Conservation (phyloP, 495 filamentous ascomycete species). For the Lophiostoma macrostomum region DNA sequence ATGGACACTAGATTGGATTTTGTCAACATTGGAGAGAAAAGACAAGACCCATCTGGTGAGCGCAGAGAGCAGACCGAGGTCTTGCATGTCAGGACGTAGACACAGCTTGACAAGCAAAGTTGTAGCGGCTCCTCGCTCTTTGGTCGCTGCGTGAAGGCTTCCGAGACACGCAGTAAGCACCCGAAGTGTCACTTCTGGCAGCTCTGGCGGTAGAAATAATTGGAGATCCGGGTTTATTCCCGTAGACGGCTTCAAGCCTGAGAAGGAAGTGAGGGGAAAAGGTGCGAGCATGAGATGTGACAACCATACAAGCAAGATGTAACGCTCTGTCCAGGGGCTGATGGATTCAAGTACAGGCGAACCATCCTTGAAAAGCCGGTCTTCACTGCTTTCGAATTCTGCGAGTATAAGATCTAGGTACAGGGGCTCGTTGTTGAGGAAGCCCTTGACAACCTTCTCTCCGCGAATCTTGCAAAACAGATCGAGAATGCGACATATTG, state of each 20-base stretch:
- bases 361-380: slow-evolving; percentile 1
- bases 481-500: slow-evolving; percentile 76
- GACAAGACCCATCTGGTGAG: slow-evolving; percentile 67
- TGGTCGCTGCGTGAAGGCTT: slow-evolving; percentile 71
- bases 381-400: slow-evolving; percentile 52
- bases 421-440: slow-evolving; percentile 82
- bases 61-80: slow-evolving; percentile 62
- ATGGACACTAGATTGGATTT: slow-evolving; percentile 48
- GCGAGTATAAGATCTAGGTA: slow-evolving; percentile 75
- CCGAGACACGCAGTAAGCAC: slow-evolving; percentile 66
- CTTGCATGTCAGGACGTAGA: slow-evolving; percentile 84
- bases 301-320: slow-evolving; percentile 86
- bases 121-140: slow-evolving; percentile 83
- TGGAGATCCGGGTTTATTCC: slow-evolving; percentile 27
- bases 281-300: slow-evolving; percentile 89
- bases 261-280: slow-evolving; percentile 85
- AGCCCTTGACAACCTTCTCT: slow-evolving; percentile 84
- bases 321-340: slow-evolving; percentile 76
- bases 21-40: slow-evolving; percentile 46
- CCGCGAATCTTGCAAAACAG: slow-evolving; percentile 92
- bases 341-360: slow-evolving; percentile 12
- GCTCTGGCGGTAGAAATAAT: slow-evolving; percentile 48
- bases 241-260: slow-evolving; percentile 46
- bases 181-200: slow-evolving; percentile 69
- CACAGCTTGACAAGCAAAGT: slow-evolving; percentile 74